These are phyloP conservation scores for Elaeis oleifera DNA, from an alignment of 202 grass and related monocot species.

Conservation along the genomic window DNA sequence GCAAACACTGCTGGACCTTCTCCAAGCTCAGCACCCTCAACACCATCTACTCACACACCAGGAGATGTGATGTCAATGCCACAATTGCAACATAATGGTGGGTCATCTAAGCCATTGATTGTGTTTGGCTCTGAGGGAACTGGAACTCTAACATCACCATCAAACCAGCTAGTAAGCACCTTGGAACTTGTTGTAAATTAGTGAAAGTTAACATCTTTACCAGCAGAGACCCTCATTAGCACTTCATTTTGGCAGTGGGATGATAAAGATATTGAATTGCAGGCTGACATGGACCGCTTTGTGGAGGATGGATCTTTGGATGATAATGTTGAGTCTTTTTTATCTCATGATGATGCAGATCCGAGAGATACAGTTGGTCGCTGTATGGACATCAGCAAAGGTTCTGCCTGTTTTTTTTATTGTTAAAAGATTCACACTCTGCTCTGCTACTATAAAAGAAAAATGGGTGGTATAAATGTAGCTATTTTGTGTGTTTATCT, in stretches of 20 bases:
- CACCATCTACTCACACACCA: conserved; percentile 96
- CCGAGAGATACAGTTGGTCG: conserved; percentile 76
- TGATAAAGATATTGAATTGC: conserved; percentile 36
- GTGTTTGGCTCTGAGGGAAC: conserved; percentile 71
- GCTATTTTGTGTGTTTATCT: no score
- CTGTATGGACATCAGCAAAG: conserved; percentile 85
- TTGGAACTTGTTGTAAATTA: not conserved
- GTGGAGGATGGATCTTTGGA: conserved; percentile 90
- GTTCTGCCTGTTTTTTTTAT: conserved; percentile 29
- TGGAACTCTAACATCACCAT: conserved; percentile 76
- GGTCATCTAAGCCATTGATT: conserved; percentile 67
- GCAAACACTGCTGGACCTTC: conserved; percentile 92
- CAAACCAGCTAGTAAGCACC: conserved; percentile 63
- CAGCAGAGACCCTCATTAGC: not conserved
- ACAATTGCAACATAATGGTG: conserved; percentile 74
- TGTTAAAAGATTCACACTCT: no score
- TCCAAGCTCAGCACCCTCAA: conserved; percentile 94
- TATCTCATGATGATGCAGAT: conserved; percentile 96
- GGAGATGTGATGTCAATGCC: conserved; percentile 81
- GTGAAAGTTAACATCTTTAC: not conserved
- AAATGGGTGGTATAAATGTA: no score
- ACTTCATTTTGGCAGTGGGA: conserved; percentile 3
- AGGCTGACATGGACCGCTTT: conserved; percentile 94
- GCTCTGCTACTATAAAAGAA: no score
- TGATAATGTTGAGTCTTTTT: conserved; percentile 98